Base-by-base conservation (phyloP, 257 asterid species). In the Dorcoceras hygrometricum region DNA sequence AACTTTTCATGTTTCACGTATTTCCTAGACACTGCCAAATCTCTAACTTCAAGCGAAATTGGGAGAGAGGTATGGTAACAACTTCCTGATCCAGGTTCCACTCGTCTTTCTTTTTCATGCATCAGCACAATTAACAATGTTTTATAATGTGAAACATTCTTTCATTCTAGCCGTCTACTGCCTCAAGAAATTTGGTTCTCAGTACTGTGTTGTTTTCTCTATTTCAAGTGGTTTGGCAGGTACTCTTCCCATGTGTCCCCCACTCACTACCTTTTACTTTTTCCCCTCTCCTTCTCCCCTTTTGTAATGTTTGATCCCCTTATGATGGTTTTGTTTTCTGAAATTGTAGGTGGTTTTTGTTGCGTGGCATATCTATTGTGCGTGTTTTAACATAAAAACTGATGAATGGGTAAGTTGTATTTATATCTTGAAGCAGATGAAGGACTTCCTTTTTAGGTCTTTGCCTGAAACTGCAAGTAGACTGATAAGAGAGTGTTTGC, bases 141-240 rank as follows among this genome's bases (percentile, higher is more conserved):
- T 24, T 28, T 67, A 19, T 61, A 29, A 51, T 66, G 62, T 25
- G 31, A 6, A 54, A 51, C 66, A 23, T 64, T 67, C 28, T 65
- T 70, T 61, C 9, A 23, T 32, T 64, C 28, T 62, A n/a, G 32
- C 78, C 78, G 84, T 63, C 20, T 50, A 27, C 51, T 70, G 28
- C 23, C 60, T 67, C 67, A 28, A 66, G 65, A 57, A 63, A 66
- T 70, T 70, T 81, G 73, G 82, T 76, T 28, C 11, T 72, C 24
- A 66, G 89, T 75, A 67, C 85, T 14, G 27, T 57, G 78, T 57
- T 79, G 72, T 84, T 84, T 59, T 81, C 83, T 68, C 51, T 70
- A 31, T 66, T 77, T 68, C 89, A 81, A 79, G 80, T 78, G 67
- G 54, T 73, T 65, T 84, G 89, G 89, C 84, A 84, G 89, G 89